Evolutionary conservation across 805 yeast genomes (phyloP), one percentile per base, ranked within the genome.

Genomic region (Candida awuae): DNA sequence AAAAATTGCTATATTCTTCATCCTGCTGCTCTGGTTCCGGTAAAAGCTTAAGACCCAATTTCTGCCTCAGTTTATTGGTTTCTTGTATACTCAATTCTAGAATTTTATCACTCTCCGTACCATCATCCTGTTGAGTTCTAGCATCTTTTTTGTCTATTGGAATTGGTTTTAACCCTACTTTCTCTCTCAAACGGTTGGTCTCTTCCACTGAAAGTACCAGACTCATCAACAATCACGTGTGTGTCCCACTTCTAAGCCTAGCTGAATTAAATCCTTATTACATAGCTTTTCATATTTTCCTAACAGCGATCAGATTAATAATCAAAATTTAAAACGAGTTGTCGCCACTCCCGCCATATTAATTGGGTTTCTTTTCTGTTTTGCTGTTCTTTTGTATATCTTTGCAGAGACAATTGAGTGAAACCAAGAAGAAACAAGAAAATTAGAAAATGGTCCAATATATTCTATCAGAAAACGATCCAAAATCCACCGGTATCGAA

Each of bases 111-210:
- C n/a, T 29, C 7, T 29, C 26, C 29, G 42, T 28, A 10, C 41
- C 39, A 4, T 9, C 3, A 21, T 13, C 25, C 21, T 38, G 20
- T 27, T 13, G 12, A 13, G 35, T 40, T 8, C 66, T n/a, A n/a
- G n/a, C 25, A 20, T 42, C 28, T 8, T 43, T 42, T 13, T 40
- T 43, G 6, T 67, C 68, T 14, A 75, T 67, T 1, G 80, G 78
- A 29, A 68, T 49, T 12, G 66, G 67, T 31, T 58, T 54, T 14
- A 71, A 55, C 3, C 77, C 77, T 14, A 69, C 47, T 34, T 65
- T 55, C 3, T 53, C 46, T 19, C 77, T 55, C 12, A 73, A 56
- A 45, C 57, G 61, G 50, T 73, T 73, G 0, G 77, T 72, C 39
- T 71, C 77, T 37, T 62, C 68, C 4, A 71, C 39, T 1, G 72